These are phyloP conservation scores for Tylopilus intermedius DNA, from an alignment of 768 basidiomycete genomes.

Conservation along the genomic window DNA sequence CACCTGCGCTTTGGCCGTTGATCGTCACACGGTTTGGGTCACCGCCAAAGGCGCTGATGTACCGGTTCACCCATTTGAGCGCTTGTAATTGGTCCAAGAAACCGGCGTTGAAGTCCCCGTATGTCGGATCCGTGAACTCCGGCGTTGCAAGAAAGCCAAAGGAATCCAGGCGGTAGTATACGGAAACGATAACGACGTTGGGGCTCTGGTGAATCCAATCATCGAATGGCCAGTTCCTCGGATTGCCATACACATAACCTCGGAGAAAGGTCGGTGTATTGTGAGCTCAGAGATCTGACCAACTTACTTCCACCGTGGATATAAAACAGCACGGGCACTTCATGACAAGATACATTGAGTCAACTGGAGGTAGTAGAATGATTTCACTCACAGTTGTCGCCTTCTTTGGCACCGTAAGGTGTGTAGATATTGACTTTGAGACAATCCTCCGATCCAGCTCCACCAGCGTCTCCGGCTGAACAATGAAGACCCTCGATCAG, in stretches of 20 bases:
- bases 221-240: slow-evolving; percentile 62
- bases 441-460: slow-evolving; percentile 64
- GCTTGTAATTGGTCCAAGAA: slow-evolving; percentile 50
- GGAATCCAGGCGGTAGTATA: slow-evolving; percentile 37
- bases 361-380: neutral
- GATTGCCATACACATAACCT: slow-evolving; percentile 59
- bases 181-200: slow-evolving; percentile 56
- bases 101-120: slow-evolving; percentile 51
- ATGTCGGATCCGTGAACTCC: slow-evolving; percentile 35
- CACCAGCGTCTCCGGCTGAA: slow-evolving; percentile 51
- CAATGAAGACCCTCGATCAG: neutral
- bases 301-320: slow-evolving; percentile 36
- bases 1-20: slow-evolving; percentile 60
- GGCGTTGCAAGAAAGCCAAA: slow-evolving; percentile 60
- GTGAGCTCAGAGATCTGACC: neutral
- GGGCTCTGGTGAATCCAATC: slow-evolving; percentile 61
- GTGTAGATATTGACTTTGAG: slow-evolving; percentile 63
- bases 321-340: slow-evolving; percentile 39
- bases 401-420: slow-evolving; percentile 35
- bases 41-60: slow-evolving; percentile 39
- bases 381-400: slow-evolving; percentile 41
- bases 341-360: neutral
- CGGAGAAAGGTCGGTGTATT: neutral
- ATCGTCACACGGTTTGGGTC: slow-evolving; percentile 40
- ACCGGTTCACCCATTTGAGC: slow-evolving; percentile 35